Evolutionary conservation across 345 rosid species (phyloP), one percentile per base, ranked within the genome.

Genomic region (Gossypium raimondii): DNA sequence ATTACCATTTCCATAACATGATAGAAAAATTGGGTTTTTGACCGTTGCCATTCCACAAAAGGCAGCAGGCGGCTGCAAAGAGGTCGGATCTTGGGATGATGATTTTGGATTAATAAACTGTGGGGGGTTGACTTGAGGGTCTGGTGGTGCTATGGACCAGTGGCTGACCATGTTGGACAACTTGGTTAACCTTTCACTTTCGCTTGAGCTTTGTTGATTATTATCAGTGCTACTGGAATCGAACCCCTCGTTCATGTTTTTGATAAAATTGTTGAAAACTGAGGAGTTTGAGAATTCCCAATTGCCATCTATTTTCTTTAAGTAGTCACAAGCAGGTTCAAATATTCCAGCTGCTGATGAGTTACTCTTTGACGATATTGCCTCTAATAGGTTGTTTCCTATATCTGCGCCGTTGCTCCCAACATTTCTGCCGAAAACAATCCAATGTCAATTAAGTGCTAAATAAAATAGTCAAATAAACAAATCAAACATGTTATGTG

Each of bases 101-200:
- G 89, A 60, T 43, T 78, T 69, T 52, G 83, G 78, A 67, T 79
- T 81, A 17, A 50, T 79, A 9, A 48, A 69, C 5, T 51, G 62
- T 57, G 62, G 45, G 73, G 45, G 59, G 29, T 73, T 70, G 67
- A 84, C 75, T 76, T 88, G 85, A 2, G 84, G 81, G 77, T 85
- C 84, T 0, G 93, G 92, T 7, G 92, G 93, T 2, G 92, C 93
- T 60, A 91, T 88, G 0, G 91, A 86, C 93, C 92, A 91, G 81
- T 88, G 86, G 78, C 82, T 83, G 69, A 87, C 92, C 56, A 84
- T 81, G 73, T 83, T 87, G 17, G 88, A 81, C 27, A 84, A 60
- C 83, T 83, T 89, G 70, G 82, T 83, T 16, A 87, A 51, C 71
- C 91, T 80, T 74, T 73, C 86, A 24, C 65, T 57, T 63, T 82